Percentiles rank a stretch among this genome's conserved stretches.
Conservation (phyloP, 441 rosid genomes). For the Populus trichocarpa region DNA sequence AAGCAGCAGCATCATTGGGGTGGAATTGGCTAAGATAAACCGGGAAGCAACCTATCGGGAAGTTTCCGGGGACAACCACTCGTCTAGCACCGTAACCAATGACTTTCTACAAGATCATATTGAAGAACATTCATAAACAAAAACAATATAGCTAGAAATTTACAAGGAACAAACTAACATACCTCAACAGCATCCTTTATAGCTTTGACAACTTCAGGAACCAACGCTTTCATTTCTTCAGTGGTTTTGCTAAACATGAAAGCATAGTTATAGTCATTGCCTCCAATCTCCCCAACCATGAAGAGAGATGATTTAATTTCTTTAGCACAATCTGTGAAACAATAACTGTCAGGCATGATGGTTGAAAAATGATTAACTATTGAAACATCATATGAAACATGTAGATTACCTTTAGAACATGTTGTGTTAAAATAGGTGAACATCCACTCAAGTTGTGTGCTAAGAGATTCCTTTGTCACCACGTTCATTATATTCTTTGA, state of each 20-base stretch:
- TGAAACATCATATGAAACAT: neutral
- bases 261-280: constrained; percentile 43
- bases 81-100: neutral
- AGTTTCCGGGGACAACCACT: neutral
- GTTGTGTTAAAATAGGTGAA: too few species aligned
- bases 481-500: neutral
- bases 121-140: neutral
- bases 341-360: constrained; percentile 1
- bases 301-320: constrained; percentile 31
- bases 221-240: constrained; percentile 24
- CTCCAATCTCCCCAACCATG: constrained; percentile 53
- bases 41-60: neutral
- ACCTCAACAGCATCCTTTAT: constrained; percentile 19
- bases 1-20: neutral
- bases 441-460: constrained; percentile 8
- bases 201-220: constrained; percentile 37
- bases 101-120: neutral
- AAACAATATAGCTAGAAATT: neutral
- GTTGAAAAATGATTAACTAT: neutral
- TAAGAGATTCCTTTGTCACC: neutral
- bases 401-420: neutral
- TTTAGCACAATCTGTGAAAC: neutral
- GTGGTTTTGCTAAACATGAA: constrained; percentile 21
- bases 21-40: neutral
- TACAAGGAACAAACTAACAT: neutral